Conservation (phyloP, 2,329 filamentous ascomycete species). For the Colletotrichum echinochloae region DNA sequence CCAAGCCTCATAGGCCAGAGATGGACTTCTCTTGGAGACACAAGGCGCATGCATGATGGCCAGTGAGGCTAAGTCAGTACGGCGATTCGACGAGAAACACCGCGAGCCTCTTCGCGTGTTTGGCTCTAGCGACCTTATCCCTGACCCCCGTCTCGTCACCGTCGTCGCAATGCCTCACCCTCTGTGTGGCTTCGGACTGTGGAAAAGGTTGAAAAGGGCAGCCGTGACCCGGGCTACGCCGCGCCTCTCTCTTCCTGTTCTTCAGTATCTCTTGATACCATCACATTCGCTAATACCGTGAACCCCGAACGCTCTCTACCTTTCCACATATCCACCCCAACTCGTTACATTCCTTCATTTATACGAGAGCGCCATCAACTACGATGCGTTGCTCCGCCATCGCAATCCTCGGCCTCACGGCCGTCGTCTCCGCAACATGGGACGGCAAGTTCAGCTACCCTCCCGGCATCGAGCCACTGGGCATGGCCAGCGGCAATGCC, state of each 20-base stretch:
- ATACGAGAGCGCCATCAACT: conserved; percentile 10
- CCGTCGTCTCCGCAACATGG: conserved; percentile 37
- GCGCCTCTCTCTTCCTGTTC: conserved; percentile 17
- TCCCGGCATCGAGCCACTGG: conserved; percentile 41
- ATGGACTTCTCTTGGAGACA: conserved; percentile 18
- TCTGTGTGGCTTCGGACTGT: neutral
- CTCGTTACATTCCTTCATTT: conserved; percentile 14
- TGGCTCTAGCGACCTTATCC: conserved; percentile 8
- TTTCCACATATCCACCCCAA: conserved; percentile 6
- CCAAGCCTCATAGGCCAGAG: neutral
- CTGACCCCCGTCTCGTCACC: neutral
- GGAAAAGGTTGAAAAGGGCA: conserved; percentile 39
- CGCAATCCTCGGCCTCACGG: conserved; percentile 41
- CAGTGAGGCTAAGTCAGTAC: conserved; percentile 10
- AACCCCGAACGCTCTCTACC: conserved; percentile 30
- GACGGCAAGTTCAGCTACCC: conserved; percentile 42
- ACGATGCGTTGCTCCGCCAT: conserved; percentile 41
- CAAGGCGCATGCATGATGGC: conserved; percentile 14
- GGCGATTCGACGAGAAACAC: conserved; percentile 22
- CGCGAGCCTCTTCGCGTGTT: conserved; percentile 28
- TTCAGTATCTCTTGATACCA: conserved; percentile 45
- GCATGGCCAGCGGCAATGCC: conserved; percentile 21
- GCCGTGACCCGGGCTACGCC: conserved; percentile 1
- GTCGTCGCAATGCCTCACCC: neutral
- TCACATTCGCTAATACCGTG: conserved; percentile 42